Conservation (phyloP, 176 grass and related monocot species). For the Tillandsia fasciculata region DNA sequence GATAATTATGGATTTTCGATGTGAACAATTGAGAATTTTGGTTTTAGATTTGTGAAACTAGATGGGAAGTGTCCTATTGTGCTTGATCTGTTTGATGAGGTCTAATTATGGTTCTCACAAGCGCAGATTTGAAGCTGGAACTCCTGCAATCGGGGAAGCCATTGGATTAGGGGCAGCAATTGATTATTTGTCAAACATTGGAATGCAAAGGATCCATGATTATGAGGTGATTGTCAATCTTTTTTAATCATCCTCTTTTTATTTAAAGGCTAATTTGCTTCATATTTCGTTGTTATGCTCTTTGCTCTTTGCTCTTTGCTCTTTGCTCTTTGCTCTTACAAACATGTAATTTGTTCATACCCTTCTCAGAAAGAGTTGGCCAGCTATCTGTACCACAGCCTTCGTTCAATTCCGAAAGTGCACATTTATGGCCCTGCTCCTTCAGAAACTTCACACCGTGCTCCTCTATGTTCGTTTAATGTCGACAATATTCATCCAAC, state of each 20-base stretch:
- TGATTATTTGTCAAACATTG: slow-evolving; percentile 67
- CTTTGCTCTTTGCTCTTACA: background rate
- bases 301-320: background rate
- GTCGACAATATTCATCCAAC: slow-evolving; percentile 80
- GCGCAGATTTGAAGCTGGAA: slow-evolving; percentile 83
- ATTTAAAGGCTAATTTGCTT: background rate
- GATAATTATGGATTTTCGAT: too few relatives aligned
- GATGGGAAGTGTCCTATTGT: background rate
- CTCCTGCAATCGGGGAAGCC: slow-evolving; percentile 86
- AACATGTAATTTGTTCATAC: slow-evolving; percentile 7
- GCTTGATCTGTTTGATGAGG: background rate
- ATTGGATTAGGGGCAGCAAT: slow-evolving; percentile 74
- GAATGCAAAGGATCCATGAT: slow-evolving; percentile 75
- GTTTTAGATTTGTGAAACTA: background rate
- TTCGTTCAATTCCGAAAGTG: slow-evolving; percentile 56
- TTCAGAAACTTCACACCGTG: slow-evolving; percentile 39
- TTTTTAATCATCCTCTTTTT: slow-evolving; percentile 3
- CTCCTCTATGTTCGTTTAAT: slow-evolving; percentile 82
- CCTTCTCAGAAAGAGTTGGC: slow-evolving; percentile 31
- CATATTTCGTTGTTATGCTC: too few relatives aligned
- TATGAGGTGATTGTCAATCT: slow-evolving; percentile 48
- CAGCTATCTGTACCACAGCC: slow-evolving; percentile 45
- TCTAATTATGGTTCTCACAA: too few relatives aligned
- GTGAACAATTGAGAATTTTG: too few relatives aligned
- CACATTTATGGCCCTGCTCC: slow-evolving; percentile 64